phyloP scores from a whole-genome alignment of 352 stramenopile genomes.

The Aphanomyces astaci region DNA sequence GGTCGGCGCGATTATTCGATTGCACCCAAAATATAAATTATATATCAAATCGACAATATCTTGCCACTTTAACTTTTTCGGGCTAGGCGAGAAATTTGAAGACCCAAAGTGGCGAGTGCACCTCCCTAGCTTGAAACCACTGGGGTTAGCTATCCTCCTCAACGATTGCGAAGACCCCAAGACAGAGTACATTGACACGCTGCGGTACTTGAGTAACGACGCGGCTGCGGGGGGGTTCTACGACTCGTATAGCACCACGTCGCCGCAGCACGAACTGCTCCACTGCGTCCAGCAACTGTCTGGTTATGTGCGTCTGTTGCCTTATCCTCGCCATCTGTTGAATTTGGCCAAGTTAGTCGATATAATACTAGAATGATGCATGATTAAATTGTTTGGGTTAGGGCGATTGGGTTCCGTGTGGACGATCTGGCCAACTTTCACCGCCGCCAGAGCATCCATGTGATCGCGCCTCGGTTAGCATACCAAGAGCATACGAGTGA shows the following conservation, averaged over 20 bases:
- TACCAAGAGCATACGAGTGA: constrained; percentile 79
- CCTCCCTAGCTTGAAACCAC: constrained; percentile 66
- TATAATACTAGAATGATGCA: too few relatives aligned
- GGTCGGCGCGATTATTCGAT: too few relatives aligned
- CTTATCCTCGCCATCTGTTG: constrained; percentile 71
- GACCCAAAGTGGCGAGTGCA: constrained; percentile 79
- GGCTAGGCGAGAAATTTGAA: constrained; percentile 51
- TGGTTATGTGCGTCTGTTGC: constrained; percentile 75
- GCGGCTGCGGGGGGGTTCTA: constrained; percentile 9
- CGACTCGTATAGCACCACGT: background rate
- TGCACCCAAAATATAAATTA: too few relatives aligned
- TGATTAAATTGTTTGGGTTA: too few relatives aligned
- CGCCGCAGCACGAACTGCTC: constrained; percentile 33
- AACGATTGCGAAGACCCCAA: constrained; percentile 69
- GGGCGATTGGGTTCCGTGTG: constrained; percentile 72
- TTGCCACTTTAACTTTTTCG: too few relatives aligned
- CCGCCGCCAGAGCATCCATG: constrained; percentile 63
- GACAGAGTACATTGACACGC: constrained; percentile 51
- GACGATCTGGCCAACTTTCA: constrained; percentile 62
- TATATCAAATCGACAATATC: too few relatives aligned
- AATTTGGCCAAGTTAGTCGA: constrained; percentile 57
- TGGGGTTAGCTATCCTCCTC: constrained; percentile 70
- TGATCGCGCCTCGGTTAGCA: constrained; percentile 70
- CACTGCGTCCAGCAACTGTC: constrained; percentile 73
- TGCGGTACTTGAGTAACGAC: constrained; percentile 44